Evolutionary conservation across 2,329 filamentous ascomycete genomes (phyloP), one percentile per base, ranked within the genome.

Genomic region (Fusarium chuoi): DNA sequence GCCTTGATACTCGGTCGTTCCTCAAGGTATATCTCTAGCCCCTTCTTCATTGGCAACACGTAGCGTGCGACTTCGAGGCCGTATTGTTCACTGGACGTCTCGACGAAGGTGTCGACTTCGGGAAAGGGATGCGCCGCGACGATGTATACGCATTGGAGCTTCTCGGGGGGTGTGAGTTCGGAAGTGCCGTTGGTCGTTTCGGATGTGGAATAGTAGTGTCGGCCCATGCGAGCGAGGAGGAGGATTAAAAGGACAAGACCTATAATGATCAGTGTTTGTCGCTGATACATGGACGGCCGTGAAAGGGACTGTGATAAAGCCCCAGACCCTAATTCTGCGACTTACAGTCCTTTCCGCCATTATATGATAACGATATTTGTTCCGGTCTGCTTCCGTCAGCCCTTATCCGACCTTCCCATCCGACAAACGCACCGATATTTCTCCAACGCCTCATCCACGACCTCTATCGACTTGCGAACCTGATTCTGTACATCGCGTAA

Each of bases 361-460:
- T 99, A 84, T 98, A 99, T 64, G 96, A 97, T 73, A 98, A 87
- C 10, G 95, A 94, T 69, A 98, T 88, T 80, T 97, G 89, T 66
- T 92, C 88, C 71, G 93, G 89, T 66, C 94, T 96, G 54, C 35
- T 51, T n/a, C 24, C 22, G 56, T 73, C 63, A 78, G 71, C 55
- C 42, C 52, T 48, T 26, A 46, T 54, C 49, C 22, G 62, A 51
- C 38, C 20, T 48, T 22, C 9, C 26, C 45, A 4, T 30, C 20
- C 6, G 14, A 12, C 26, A 22, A 28, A 62, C 62, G 24, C 84
- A 96, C 91, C 88, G 88, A 82, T 98, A 98, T 79, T 87, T 88
- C 71, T 89, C 83, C 79, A 98, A 85, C 20, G 95, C 94, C 77
- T 94, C 89, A 69, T 90, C 88, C 65, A 98, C 90, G 28, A 98